Evolutionary conservation across 768 basidiomycete genomes (phyloP), one percentile per base, ranked within the genome.

Genomic region (Mycena alexandri): DNA sequence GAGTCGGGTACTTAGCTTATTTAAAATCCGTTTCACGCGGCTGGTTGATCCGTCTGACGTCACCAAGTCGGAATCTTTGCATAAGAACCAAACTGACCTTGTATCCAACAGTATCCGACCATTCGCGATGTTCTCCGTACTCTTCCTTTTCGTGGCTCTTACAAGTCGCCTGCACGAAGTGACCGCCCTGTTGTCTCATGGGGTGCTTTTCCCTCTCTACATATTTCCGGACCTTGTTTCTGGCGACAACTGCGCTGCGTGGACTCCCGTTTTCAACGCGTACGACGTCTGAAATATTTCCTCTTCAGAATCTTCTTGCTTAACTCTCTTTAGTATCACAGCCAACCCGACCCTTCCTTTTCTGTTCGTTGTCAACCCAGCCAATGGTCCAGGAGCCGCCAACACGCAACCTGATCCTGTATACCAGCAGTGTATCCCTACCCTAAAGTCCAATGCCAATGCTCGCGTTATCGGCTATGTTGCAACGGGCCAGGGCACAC

Each of bases 391-490:
- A 5, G 79, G 77, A 5, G 62, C 59, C 25, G 57, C 59, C 0
- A 72, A 64, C 41, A 66, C 73, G 4, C 77, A 79, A 61, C 78
- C 79, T 9, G 77, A 76, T 54, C 21, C 74, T 0, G 72, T 70
- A 55, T 81, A 77, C 59, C 78, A 79, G 64, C 52, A 70, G 5
- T 79, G 80, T 64, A 68, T 78, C 61, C 33, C 72, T 29, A 22
- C 56, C 70, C 67, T 75, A 25, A 68, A 68, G 36, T 48, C 65
- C 43, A 50, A 42, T 22, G 52, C 57, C 1, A 81, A 80, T 33
- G 77, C 77, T 52, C 73, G 72, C 33, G 62, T 76, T 6, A 43
- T 80, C 1, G 81, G 80, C 16, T 82, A 82, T 42, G 81, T 82
- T 2, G 51, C 47, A 1, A 79, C 78, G 8, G 70, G 71, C 10